Evolutionary conservation across 225 moss, liverwort and hornwort species (phyloP), one percentile per base, ranked within the genome.

Genomic region (Bryoerythrophyllum caledonicum): DNA sequence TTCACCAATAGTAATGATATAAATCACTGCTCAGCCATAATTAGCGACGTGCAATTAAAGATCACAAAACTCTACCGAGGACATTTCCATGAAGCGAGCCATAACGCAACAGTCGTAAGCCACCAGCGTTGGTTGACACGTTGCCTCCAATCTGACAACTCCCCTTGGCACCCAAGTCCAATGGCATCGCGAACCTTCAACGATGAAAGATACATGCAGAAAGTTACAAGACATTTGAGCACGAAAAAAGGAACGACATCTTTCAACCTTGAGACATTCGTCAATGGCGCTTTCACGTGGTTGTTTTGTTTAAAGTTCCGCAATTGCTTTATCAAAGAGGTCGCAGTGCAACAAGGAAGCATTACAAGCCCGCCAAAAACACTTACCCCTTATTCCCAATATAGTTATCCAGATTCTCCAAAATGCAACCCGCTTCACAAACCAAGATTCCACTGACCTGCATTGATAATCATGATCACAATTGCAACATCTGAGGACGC

Each of bases 101-200:
- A 78, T 99, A 95, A 71, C 97, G 91, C 81, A 99, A 67, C 65
- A 99, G 76, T 43, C 97, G 89, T 79, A 99, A 78, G 70, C 97
- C 97, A 71, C 97, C 93, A 68, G 97, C 97, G 82, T 95, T 99
- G 30, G 95, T 99, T 40, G 95, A 99, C 51, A 99, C 89, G 66
- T 99, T 99, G 63, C 97, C 97, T 78, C 97, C 97, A 86, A 99
- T 95, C 77, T 95, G 97, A 79, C 97, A 99, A 83, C 97, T 99
- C 57, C 97, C 97, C 81, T 99, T 99, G 10, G 95, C 97, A 83
- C 97, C 95, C 85, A 99, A 85, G 81, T 99, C 97, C 74, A 99
- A 77, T 32, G 97, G 97, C 95, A 99, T 95, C 71, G 88, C 88
- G 68, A 89, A 90, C 74, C 97, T 96, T 84, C 81, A 82, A 68